These are phyloP conservation scores for Dispira simplex DNA, from an alignment of 192 early-diverging fungal genomes.

Conservation along the genomic window DNA sequence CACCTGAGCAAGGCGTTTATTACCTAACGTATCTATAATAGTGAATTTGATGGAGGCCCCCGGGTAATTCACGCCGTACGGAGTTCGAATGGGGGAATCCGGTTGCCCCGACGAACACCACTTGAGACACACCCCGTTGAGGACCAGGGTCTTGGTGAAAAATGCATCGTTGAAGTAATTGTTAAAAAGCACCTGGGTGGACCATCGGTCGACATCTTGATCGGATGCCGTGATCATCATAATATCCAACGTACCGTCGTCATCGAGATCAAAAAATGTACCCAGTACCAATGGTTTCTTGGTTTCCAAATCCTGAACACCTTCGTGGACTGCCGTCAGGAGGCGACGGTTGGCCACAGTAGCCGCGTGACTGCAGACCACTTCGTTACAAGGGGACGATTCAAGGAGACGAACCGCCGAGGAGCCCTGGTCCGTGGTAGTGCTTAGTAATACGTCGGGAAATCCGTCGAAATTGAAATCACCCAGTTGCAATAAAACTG, in stretches of 20 bases:
- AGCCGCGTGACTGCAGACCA: slow-evolving; percentile 27
- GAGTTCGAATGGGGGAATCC: slow-evolving; percentile 24
- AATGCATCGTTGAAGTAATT: slow-evolving; percentile 91
- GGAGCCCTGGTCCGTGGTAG: slow-evolving; percentile 23
- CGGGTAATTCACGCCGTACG: slow-evolving; percentile 68
- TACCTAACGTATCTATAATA: slow-evolving; percentile 61
- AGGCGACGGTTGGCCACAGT: slow-evolving; percentile 32
- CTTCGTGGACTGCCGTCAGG: slow-evolving; percentile 44
- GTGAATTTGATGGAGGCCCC: slow-evolving; percentile 83
- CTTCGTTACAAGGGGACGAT: slow-evolving; percentile 40
- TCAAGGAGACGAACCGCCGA: slow-evolving; percentile 46
- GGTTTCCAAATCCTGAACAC: slow-evolving; percentile 39
- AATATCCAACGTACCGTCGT: slow-evolving; percentile 72
- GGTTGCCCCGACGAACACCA: slow-evolving; percentile 26
- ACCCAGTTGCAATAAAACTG: slow-evolving; percentile 42
- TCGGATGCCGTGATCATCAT: slow-evolving; percentile 35
- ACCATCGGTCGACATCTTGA: slow-evolving; percentile 19
- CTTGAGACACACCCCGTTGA: slow-evolving; percentile 43
- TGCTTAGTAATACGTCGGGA: slow-evolving; percentile 69
- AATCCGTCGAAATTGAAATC: slow-evolving; percentile 88
- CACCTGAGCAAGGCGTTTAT: slow-evolving; percentile 60
- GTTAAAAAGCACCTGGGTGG: slow-evolving; percentile 53
- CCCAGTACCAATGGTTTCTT: slow-evolving; percentile 38
- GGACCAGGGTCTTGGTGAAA: slow-evolving; percentile 69
- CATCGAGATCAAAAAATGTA: slow-evolving; percentile 80